phyloP scores from a whole-genome alignment of 805 yeast species.

The Zygosaccharomyces siamensis region DNA sequence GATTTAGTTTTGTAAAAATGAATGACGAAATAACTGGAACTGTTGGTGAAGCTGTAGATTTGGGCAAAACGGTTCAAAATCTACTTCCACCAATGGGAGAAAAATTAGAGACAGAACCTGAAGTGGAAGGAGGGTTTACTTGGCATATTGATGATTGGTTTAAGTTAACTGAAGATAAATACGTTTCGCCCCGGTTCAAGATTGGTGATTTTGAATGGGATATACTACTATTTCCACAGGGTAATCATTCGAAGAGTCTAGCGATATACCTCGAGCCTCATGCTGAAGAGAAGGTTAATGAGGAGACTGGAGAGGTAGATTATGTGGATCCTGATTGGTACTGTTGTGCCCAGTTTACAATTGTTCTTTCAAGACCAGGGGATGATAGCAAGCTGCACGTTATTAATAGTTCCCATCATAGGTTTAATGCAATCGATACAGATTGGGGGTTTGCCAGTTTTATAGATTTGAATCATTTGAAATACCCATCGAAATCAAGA shows the following conservation, averaged over 20 bases:
- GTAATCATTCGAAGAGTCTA: slow-evolving; percentile 54
- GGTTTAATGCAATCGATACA: slow-evolving; percentile 68
- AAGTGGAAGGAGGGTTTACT: slow-evolving; percentile 38
- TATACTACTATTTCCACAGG: slow-evolving; percentile 71
- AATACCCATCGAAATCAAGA: slow-evolving; percentile 36
- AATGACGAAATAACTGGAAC: slow-evolving; percentile 16
- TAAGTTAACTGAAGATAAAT: slow-evolving; percentile 37
- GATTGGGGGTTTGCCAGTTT: slow-evolving; percentile 97
- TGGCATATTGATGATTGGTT: slow-evolving; percentile 53
- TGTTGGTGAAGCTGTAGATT: slow-evolving; percentile 19
- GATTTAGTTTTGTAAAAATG: slow-evolving; percentile 5
- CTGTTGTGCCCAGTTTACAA: slow-evolving; percentile 86
- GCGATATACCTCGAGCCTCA: slow-evolving; percentile 81
- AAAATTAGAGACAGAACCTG: slow-evolving; percentile 20
- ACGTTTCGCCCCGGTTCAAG: slow-evolving; percentile 42
- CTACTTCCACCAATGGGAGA: slow-evolving; percentile 20
- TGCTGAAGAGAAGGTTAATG: slow-evolving; percentile 30
- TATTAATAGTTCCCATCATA: slow-evolving; percentile 63
- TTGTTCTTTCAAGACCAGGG: slow-evolving; percentile 76
- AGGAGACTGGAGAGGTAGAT: slow-evolving; percentile 26
- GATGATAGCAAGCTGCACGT: slow-evolving; percentile 55
- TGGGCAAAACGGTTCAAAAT: slow-evolving; percentile 24
- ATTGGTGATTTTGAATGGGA: slow-evolving; percentile 67
- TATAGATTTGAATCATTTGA: slow-evolving; percentile 50
- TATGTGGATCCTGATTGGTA: slow-evolving; percentile 59